A percentile compares a stretch with the other conserved stretches of the same genome.
Evolutionary conservation across 495 filamentous ascomycete species (phyloP).

Genomic region (Xylaria cubensis): DNA sequence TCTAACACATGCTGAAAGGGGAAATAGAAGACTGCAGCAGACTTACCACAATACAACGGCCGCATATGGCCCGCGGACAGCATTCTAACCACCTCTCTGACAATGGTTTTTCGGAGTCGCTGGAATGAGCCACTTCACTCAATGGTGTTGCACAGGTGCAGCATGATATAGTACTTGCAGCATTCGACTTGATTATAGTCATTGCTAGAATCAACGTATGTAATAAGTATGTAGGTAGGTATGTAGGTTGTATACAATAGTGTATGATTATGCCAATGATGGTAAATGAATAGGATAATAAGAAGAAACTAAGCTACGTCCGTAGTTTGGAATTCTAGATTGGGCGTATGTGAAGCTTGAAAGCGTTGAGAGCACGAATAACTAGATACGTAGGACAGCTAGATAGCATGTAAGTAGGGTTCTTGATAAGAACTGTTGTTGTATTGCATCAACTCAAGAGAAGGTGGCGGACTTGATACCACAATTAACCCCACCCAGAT

Average conservation of each 20-base stretch:
- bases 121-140: slow-evolving; percentile 48
- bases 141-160: slow-evolving; percentile 71
- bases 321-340: neutral
- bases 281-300: neutral
- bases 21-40: too few relatives aligned
- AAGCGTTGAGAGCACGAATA: neutral
- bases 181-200: slow-evolving; percentile 32
- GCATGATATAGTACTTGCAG: slow-evolving; percentile 54
- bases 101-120: slow-evolving; percentile 62
- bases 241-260: neutral
- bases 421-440: neutral
- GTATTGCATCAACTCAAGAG: neutral
- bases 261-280: neutral
- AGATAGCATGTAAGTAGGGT: neutral
- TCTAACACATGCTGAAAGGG: too few relatives aligned
- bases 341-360: neutral
- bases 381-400: neutral
- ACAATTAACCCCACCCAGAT: neutral
- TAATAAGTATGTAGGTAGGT: too few relatives aligned
- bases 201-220: slow-evolving; percentile 19
- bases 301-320: neutral
- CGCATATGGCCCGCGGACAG: slow-evolving; percentile 72
- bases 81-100: slow-evolving; percentile 61
- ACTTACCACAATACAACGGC: slow-evolving; percentile 58
- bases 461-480: neutral